Percentiles rank a stretch among this genome's conserved stretches.
Conservation (phyloP, 2,329 filamentous ascomycete species). For the Trichoderma sp. region DNA sequence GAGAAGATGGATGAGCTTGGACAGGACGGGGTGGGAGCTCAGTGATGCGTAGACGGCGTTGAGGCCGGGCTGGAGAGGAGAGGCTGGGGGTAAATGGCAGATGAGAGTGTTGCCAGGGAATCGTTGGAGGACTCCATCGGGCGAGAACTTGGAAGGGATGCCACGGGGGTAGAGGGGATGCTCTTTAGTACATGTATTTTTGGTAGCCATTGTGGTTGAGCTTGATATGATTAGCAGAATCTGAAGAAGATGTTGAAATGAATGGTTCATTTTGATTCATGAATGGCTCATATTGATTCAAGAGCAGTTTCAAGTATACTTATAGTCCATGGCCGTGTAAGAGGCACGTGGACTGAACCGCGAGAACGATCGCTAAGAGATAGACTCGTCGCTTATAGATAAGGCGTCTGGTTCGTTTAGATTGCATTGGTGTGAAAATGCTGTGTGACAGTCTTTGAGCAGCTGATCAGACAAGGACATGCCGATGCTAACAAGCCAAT, state of each 20-base stretch:
- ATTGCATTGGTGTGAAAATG: not conserved
- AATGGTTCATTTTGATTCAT: too few relatives aligned
- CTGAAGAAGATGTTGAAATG: not conserved
- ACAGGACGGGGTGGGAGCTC: conserved; percentile 29
- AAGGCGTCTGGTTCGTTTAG: not conserved
- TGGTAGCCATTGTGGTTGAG: not conserved
- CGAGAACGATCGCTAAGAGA: conserved; percentile 4
- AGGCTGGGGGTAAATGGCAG: conserved; percentile 30
- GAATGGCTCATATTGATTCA: too few relatives aligned
- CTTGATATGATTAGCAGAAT: not conserved
- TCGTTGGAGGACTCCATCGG: conserved; percentile 29
- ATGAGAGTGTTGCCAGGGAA: conserved; percentile 33
- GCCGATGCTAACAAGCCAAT: not conserved
- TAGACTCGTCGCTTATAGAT: conserved; percentile 2
- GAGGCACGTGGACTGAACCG: not conserved
- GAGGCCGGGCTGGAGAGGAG: conserved; percentile 28
- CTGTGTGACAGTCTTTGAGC: not conserved
- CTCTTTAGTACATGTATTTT: not conserved
- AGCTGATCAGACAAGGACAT: not conserved
- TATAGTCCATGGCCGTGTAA: not conserved
- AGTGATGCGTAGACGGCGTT: conserved; percentile 30
- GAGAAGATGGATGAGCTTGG: conserved; percentile 29
- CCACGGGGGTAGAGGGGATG: conserved; percentile 30
- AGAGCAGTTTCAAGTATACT: too few relatives aligned
- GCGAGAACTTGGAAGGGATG: conserved; percentile 31